Percentiles rank a stretch among this genome's conserved stretches.
Conservation (phyloP, 768 basidiomycete species). For the Vararia minispora region DNA sequence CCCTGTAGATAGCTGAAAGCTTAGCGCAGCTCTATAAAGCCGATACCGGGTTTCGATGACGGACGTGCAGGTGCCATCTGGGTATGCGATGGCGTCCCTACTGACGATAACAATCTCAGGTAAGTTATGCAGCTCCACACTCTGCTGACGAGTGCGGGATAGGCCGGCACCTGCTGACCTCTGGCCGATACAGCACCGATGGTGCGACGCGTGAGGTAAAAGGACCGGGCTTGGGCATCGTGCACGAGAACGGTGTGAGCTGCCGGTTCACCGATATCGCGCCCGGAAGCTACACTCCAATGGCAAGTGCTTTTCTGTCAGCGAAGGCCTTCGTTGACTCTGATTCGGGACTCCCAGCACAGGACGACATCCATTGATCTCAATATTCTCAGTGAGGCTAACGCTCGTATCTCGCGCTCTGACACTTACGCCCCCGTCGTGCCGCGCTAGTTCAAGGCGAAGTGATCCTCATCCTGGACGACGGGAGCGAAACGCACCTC, state of each 20-base stretch:
- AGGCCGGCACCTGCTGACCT: too few relatives aligned
- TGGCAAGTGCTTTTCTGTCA: slow-evolving; percentile 27
- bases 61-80: slow-evolving; percentile 31
- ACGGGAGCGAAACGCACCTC: slow-evolving; percentile 40
- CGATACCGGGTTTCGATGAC: neutral
- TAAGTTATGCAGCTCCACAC: too few relatives aligned
- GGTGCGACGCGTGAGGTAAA: slow-evolving; percentile 30
- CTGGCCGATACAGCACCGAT: slow-evolving; percentile 30
- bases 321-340: slow-evolving; percentile 23
- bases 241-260: slow-evolving; percentile 34
- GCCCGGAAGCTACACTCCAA: slow-evolving; percentile 36
- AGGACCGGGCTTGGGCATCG: slow-evolving; percentile 28
- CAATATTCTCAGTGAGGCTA: slow-evolving; percentile 40
- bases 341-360: too few relatives aligned
- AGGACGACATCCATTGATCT: slow-evolving; percentile 49
- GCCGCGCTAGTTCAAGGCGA: slow-evolving; percentile 36
- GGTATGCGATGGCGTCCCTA: slow-evolving; percentile 39
- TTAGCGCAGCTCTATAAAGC: neutral
- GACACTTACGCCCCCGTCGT: neutral
- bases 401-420: neutral
- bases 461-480: slow-evolving; percentile 43
- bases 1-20: too few relatives aligned
- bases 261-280: slow-evolving; percentile 43
- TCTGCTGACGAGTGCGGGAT: too few relatives aligned
- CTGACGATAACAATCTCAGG: slow-evolving; percentile 42